Evolutionary conservation across 441 rosid species (phyloP), one percentile per base, ranked within the genome.

Genomic region (Erodium trifolium): DNA sequence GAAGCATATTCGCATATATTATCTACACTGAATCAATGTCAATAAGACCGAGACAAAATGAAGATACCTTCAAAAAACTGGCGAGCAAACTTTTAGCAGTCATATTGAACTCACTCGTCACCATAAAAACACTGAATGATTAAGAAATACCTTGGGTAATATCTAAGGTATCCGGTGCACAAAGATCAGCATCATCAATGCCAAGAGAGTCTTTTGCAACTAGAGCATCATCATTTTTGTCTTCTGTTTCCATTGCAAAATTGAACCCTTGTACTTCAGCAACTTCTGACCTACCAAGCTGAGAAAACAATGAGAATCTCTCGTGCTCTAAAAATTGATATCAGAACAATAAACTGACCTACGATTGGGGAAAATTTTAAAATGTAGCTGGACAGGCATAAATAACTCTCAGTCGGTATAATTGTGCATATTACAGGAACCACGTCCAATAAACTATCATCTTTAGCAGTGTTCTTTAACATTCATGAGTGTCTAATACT

Each of bases 91-190:
- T 16, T 19, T 51, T 37, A 34, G 19, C 60, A 71, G 53, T 68
- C 66, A 8, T 34, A 57, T 47, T 34, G 43, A 19, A 69, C 12
- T 64, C 59, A 51, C 55, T 65, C n/a, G n/a, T n/a, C 62, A 74
- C 63, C 29, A 67, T 3, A 71, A 74, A 74, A 37, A 53, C 71
- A 41, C 55, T 39, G 65, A 37, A 12, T 27, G 69, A 62, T 57
- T 43, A 29, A 47, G 63, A 72, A 35, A 34, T 79, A 93, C 97
- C 96, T 85, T 78, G 83, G 70, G 64, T 73, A 35, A 69, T 76
- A 66, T 87, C 96, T 70, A 85, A 78, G 31, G 90, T 80, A 74
- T 85, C 90, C 34, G 88, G 91, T 37, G 79, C 92, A 79, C 70
- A 86, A 77, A 84, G 84, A 78, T 74, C 67, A 73, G 66, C 66